phyloP scores from a whole-genome alignment of 805 yeast species.

The Barnettozyma botsteinii region DNA sequence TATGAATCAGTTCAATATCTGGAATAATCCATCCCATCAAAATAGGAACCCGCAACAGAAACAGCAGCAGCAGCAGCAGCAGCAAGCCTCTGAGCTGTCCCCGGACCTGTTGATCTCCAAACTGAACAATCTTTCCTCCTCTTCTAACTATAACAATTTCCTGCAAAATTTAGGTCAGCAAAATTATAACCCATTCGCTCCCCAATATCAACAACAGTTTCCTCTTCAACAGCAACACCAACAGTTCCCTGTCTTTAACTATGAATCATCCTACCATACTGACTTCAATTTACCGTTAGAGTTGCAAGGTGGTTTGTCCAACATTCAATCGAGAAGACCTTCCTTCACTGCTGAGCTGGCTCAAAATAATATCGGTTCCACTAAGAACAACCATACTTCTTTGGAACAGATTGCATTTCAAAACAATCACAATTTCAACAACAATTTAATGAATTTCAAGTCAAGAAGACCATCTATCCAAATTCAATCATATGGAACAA shows the following conservation, averaged over 20 bases:
- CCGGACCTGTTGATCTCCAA: slow-evolving; percentile 23
- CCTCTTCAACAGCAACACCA: slow-evolving; percentile 3
- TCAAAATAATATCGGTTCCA: slow-evolving; percentile 7
- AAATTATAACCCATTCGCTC: slow-evolving; percentile 1
- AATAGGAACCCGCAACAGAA: slow-evolving; percentile 12
- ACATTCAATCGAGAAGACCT: slow-evolving; percentile 63
- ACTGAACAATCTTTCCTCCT: slow-evolving; percentile 18
- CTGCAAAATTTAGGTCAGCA: slow-evolving; percentile 8
- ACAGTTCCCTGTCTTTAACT: slow-evolving; percentile 5
- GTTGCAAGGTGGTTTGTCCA: slow-evolving; percentile 59
- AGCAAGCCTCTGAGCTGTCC: slow-evolving; percentile 11
- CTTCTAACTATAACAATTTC: slow-evolving; percentile 15
- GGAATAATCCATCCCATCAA: slow-evolving; percentile 6
- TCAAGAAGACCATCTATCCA: slow-evolving; percentile 25
- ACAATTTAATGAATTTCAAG: slow-evolving; percentile 15
- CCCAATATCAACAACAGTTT: not conserved
- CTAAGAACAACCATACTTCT: slow-evolving; percentile 4
- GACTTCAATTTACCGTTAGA: slow-evolving; percentile 42
- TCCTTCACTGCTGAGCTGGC: slow-evolving; percentile 56
- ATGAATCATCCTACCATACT: slow-evolving; percentile 8
- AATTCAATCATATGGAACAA: slow-evolving; percentile 8
- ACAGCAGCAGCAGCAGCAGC: slow-evolving; percentile 4
- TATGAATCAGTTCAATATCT: slow-evolving; percentile 15
- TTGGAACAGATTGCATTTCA: slow-evolving; percentile 14
- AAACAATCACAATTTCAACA: slow-evolving; percentile 14